Conservation (phyloP, 305 asterid species). For the Withania somnifera region DNA sequence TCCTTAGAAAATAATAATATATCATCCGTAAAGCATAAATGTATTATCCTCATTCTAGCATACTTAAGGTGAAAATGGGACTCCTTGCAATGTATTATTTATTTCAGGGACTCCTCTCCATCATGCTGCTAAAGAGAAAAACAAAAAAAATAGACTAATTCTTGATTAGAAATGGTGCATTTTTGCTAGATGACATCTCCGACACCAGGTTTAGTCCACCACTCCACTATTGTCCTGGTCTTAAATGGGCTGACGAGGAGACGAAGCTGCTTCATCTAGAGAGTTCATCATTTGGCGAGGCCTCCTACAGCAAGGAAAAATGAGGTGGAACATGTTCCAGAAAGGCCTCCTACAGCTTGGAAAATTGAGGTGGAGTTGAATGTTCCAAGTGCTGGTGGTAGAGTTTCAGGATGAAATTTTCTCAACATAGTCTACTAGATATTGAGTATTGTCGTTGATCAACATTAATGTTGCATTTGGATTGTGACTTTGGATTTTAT, state of each 20-base stretch:
- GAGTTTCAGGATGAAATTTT: not conserved
- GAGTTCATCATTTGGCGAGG: constrained; percentile 55
- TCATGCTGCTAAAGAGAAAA: constrained; percentile 84
- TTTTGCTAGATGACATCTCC: constrained; percentile 69
- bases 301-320: constrained; percentile 60
- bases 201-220: constrained; percentile 97
- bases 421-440: not conserved
- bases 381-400: not conserved
- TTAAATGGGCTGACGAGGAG: constrained; percentile 94
- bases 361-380: constrained; percentile 25
- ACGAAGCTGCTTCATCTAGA: constrained; percentile 56
- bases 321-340: constrained; percentile 46
- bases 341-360: constrained; percentile 68
- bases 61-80: no score
- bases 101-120: constrained; percentile 93
- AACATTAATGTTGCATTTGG: not conserved
- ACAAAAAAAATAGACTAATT: constrained; percentile 60
- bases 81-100: no score
- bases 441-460: not conserved
- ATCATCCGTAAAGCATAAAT: no score
- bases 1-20: no score
- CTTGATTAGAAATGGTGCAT: constrained; percentile 80
- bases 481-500: not conserved
- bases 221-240: constrained; percentile 88
- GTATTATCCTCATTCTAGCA: no score